phyloP scores from a whole-genome alignment of 768 basidiomycete genomes.

The Calocybe gangraenosa region DNA sequence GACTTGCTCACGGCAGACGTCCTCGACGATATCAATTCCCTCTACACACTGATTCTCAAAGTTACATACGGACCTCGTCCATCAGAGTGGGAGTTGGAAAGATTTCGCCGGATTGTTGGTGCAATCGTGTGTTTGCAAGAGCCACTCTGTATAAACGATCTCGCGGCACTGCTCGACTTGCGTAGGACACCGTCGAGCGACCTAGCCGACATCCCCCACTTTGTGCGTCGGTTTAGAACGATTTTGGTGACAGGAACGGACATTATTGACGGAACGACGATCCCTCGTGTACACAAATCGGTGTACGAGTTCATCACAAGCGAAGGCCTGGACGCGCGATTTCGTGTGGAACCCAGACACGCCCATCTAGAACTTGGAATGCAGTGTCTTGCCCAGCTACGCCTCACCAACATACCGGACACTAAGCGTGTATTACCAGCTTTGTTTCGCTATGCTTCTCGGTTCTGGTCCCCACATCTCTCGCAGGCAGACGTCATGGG shows the following conservation, averaged over 20 bases:
- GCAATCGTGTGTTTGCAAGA: slow-evolving; percentile 10
- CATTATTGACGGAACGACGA: slow-evolving; percentile 7
- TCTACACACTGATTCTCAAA: slow-evolving; percentile 10
- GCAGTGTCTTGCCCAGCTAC: slow-evolving; percentile 7
- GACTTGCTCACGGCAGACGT: slow-evolving; percentile 7
- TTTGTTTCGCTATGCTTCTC: slow-evolving; percentile 5
- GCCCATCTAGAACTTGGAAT: slow-evolving; percentile 8
- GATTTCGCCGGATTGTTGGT: slow-evolving; percentile 15
- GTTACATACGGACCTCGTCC: background rate
- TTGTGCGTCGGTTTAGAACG: slow-evolving; percentile 16
- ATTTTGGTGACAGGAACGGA: slow-evolving; percentile 14
- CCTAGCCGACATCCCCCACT: slow-evolving; percentile 10
- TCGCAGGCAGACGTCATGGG: background rate
- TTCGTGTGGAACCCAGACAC: slow-evolving; percentile 1
- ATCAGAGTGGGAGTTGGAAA: slow-evolving; percentile 12
- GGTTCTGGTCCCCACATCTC: slow-evolving; percentile 6
- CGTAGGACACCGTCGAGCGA: background rate
- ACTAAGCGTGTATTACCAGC: background rate
- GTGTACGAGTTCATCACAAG: slow-evolving; percentile 16
- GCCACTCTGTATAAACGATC: slow-evolving; percentile 9
- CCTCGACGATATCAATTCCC: slow-evolving; percentile 11
- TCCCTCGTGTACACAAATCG: slow-evolving; percentile 18
- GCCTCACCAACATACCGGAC: background rate
- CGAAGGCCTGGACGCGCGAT: background rate
- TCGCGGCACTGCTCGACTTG: slow-evolving; percentile 10